Evolutionary conservation across 1,139 yeast species (phyloP).

Genomic region (Geotrichum carabidarum): DNA sequence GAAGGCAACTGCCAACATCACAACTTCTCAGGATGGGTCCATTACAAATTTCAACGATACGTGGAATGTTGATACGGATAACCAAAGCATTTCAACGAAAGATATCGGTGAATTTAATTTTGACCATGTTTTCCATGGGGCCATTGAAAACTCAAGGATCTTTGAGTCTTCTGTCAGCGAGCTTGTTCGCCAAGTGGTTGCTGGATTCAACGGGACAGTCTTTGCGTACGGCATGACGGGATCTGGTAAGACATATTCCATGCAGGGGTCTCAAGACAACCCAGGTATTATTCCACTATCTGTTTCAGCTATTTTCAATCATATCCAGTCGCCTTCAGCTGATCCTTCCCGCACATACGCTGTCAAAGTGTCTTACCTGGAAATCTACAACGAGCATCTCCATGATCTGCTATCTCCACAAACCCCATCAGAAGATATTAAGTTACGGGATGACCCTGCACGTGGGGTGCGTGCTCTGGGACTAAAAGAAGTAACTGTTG

Average conservation of each 20-base stretch:
- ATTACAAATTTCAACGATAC: slow-evolving; percentile 17
- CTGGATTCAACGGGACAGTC: slow-evolving; percentile 83
- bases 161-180: slow-evolving; percentile 58
- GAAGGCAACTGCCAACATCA: slow-evolving; percentile 6
- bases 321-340: slow-evolving; percentile 32
- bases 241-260: slow-evolving; percentile 87
- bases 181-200: slow-evolving; percentile 60
- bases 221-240: slow-evolving; percentile 97
- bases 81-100: slow-evolving; percentile 28
- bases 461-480: slow-evolving; percentile 79
- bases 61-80: slow-evolving; percentile 29
- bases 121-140: slow-evolving; percentile 64
- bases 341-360: slow-evolving; percentile 37
- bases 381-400: slow-evolving; percentile 83
- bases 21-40: slow-evolving; percentile 9
- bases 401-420: slow-evolving; percentile 55
- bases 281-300: slow-evolving; percentile 79
- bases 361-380: slow-evolving; percentile 68
- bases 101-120: slow-evolving; percentile 51
- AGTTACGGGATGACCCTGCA: slow-evolving; percentile 67
- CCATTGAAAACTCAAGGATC: slow-evolving; percentile 51
- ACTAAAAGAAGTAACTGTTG: slow-evolving; percentile 55
- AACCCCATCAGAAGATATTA: slow-evolving; percentile 47
- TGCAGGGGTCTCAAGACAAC: slow-evolving; percentile 68
- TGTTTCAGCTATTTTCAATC: slow-evolving; percentile 58